Evolutionary conservation across 1,139 yeast genomes (phyloP), one percentile per base, ranked within the genome.

Genomic region (Sugiyamaella paludigena): DNA sequence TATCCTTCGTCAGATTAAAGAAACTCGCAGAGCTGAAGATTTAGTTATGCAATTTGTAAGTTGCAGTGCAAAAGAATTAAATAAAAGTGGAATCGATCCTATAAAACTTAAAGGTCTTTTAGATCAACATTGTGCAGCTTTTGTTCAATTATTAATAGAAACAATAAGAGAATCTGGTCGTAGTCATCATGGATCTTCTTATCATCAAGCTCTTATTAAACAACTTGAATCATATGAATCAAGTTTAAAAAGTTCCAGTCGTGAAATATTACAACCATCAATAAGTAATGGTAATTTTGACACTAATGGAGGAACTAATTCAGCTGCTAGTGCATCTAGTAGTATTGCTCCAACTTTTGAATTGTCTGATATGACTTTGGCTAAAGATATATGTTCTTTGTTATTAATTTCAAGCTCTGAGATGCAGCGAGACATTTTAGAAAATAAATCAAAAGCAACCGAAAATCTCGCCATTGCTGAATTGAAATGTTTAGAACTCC

Each of bases 21-120:
- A 74, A 19, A 72, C 75, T 49, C 71, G 72, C 36, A 74, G 78
- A 33, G 79, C 82, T 1, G 91, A 84, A 56, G 84, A 81, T 50
- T 68, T 86, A 45, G 77, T 86, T 7, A 78, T 83, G 72, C 74
- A 77, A 62, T 87, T 85, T 63, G 78, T 84, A 16, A 75, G 83
- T 24, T 75, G 79, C 51, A 81, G 87, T 7, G 80, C 81, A 49
- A 83, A 80, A 56, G 91, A 84, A 62, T 64, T 84, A 34, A 74
- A 72, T 45, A 81, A 81, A 54, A 56, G 79, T 36, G 78, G 78
- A 1, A 61, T 67, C 2, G 73, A 73, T 4, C 68, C 64, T 1
- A 61, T 68, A 11, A 77, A 79, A 38, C 67, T 74, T 32, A 76
- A 78, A 51, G 64, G 69, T 1, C 68, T 72, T 29, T 77, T 83